These are phyloP conservation scores for Ilyonectria destructans DNA, from an alignment of 2,329 filamentous ascomycete genomes.

Conservation along the genomic window DNA sequence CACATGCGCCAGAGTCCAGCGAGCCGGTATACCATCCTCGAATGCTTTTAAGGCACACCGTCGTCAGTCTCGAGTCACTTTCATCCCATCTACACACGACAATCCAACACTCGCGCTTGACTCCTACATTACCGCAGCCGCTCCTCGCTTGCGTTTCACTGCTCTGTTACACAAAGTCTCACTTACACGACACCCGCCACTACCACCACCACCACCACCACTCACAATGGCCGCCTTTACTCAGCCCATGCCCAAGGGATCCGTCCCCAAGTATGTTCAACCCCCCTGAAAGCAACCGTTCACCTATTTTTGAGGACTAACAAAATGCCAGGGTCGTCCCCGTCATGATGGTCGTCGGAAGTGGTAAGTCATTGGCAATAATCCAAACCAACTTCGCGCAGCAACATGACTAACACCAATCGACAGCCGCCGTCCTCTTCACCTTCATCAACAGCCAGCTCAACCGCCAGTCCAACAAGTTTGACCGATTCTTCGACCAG, in stretches of 20 bases:
- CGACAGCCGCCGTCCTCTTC: conserved; percentile 32
- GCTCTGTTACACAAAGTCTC: conserved; percentile 21
- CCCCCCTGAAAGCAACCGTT: background rate
- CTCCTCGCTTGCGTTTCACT: conserved; percentile 24
- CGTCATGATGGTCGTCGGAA: conserved; percentile 44
- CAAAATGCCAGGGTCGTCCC: conserved; percentile 40
- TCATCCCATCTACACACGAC: conserved; percentile 30
- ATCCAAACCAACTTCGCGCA: background rate
- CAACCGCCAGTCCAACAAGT: conserved; percentile 39
- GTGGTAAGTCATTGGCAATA: conserved; percentile 25
- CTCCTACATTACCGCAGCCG: conserved; percentile 12
- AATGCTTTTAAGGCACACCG: conserved; percentile 27
- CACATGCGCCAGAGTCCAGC: conserved; percentile 11
- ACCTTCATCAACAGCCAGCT: conserved; percentile 43
- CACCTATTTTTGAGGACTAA: conserved; percentile 18
- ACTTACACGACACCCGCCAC: conserved; percentile 35
- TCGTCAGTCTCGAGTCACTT: conserved; percentile 32
- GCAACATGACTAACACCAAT: conserved; percentile 9
- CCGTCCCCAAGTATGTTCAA: conserved; percentile 40
- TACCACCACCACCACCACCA: conserved; percentile 26
- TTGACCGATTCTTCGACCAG: conserved; percentile 46
- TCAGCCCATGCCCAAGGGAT: conserved; percentile 42
- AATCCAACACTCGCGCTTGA: conserved; percentile 19
- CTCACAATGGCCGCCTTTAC: conserved; percentile 39
- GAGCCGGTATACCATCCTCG: conserved; percentile 37